A percentile compares a stretch with the other conserved stretches of the same genome.
These are phyloP conservation scores for Dioscorea dumetorum DNA, from an alignment of 106 monocot genomes.

Conservation along the genomic window DNA sequence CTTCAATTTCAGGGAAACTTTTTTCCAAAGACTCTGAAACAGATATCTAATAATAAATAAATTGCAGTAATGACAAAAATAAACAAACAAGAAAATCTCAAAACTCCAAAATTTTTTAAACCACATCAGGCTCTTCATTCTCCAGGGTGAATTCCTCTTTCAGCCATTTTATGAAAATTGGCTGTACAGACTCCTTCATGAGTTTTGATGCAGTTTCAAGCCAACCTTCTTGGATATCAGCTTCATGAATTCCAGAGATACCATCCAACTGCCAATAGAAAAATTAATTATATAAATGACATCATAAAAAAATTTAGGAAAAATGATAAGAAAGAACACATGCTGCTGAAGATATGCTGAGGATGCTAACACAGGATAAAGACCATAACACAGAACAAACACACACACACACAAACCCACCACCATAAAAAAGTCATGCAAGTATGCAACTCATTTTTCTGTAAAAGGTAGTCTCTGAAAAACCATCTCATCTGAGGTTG, in stretches of 20 bases:
- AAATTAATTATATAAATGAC: not conserved
- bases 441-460: too few species aligned
- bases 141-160: slow-evolving; percentile 47
- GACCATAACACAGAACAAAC: too few species aligned
- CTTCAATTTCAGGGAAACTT: slow-evolving; percentile 38
- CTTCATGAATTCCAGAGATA: slow-evolving; percentile 30
- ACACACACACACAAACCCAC: too few species aligned
- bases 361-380: too few species aligned
- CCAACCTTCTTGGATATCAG: slow-evolving; percentile 36
- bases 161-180: slow-evolving; percentile 56
- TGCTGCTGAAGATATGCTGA: too few species aligned
- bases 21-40: slow-evolving; percentile 44
- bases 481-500: too few species aligned
- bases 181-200: slow-evolving; percentile 37
- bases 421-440: too few species aligned
- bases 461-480: too few species aligned
- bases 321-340: too few species aligned
- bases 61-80: slow-evolving; percentile 1
- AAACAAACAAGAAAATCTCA: slow-evolving; percentile 1
- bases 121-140: slow-evolving; percentile 34
- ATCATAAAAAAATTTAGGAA: too few species aligned
- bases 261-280: slow-evolving; percentile 41
- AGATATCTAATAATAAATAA: not conserved
- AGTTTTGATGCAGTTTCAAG: slow-evolving; percentile 27
- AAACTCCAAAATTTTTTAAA: slow-evolving; percentile 8